phyloP scores from a whole-genome alignment of 805 yeast genomes.

The Saccharomycopsis fibuligera region DNA sequence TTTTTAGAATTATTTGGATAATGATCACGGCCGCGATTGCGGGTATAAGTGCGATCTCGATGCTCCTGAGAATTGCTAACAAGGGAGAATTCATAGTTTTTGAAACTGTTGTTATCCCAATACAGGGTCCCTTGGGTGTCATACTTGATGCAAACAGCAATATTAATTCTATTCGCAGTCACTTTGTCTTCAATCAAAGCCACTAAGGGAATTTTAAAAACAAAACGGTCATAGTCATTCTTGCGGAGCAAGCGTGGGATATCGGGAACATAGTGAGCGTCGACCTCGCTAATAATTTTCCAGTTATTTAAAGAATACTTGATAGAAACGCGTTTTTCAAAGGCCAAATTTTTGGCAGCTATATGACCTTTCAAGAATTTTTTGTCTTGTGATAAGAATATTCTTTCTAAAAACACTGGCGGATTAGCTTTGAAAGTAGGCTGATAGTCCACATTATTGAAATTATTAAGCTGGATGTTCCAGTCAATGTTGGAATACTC shows the following conservation, averaged over 20 bases:
- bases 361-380: slow-evolving; percentile 61
- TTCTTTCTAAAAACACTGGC: slow-evolving; percentile 58
- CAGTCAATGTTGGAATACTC: slow-evolving; percentile 22
- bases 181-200: slow-evolving; percentile 32
- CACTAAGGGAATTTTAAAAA: slow-evolving; percentile 52
- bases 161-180: slow-evolving; percentile 20
- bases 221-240: slow-evolving; percentile 62
- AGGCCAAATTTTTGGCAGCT: slow-evolving; percentile 71
- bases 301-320: slow-evolving; percentile 76
- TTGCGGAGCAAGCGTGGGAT: slow-evolving; percentile 41
- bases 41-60: no score
- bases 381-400: slow-evolving; percentile 53
- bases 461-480: slow-evolving; percentile 29
- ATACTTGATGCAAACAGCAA: slow-evolving; percentile 56
- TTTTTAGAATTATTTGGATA: slow-evolving; percentile 1
- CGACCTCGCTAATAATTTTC: slow-evolving; percentile 66
- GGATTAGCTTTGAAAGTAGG: slow-evolving; percentile 19
- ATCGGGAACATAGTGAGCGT: slow-evolving; percentile 55
- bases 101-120: slow-evolving; percentile 71
- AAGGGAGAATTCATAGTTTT: slow-evolving; percentile 47
- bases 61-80: background rate
- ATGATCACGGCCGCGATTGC: no score
- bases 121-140: slow-evolving; percentile 41
- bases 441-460: slow-evolving; percentile 24
- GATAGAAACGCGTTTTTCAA: slow-evolving; percentile 58